Conservation (phyloP, 306 rosid species). For the Ormosia semicastrata region DNA sequence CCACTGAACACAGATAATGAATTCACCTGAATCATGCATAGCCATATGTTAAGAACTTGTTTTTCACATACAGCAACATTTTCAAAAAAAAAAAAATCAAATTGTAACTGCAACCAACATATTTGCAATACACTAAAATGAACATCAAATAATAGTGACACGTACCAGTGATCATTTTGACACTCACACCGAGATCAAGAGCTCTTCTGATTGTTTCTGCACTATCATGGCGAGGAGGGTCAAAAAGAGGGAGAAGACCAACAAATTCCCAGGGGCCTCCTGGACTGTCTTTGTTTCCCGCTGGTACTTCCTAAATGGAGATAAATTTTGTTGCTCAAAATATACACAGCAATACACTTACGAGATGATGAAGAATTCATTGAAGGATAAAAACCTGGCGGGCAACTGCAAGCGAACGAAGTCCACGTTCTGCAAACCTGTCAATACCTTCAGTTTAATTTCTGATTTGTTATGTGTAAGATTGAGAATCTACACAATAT, state of each 20-base stretch:
- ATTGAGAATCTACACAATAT: slow-evolving; percentile 52
- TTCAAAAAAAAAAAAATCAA: neutral
- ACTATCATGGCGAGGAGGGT: slow-evolving; percentile 82
- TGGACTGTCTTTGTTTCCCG: slow-evolving; percentile 58
- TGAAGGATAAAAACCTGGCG: slow-evolving; percentile 41
- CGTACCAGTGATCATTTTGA: slow-evolving; percentile 75
- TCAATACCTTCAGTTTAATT: slow-evolving; percentile 53
- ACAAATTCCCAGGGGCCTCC: slow-evolving; percentile 85
- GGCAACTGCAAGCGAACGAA: slow-evolving; percentile 67
- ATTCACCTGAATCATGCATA: neutral
- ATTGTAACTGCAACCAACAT: neutral
- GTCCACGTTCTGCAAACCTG: slow-evolving; percentile 77
- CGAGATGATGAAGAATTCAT: neutral
- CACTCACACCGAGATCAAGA: slow-evolving; percentile 74
- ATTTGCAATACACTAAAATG: neutral
- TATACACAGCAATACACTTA: neutral
- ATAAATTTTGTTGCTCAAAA: neutral
- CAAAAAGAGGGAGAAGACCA: slow-evolving; percentile 76
- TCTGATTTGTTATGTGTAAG: slow-evolving; percentile 61
- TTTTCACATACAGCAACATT: neutral
- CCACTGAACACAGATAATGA: neutral
- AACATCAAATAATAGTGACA: neutral
- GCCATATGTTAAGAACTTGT: neutral
- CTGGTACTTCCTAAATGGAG: slow-evolving; percentile 57
- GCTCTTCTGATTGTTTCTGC: slow-evolving; percentile 84